Percentiles rank a stretch among this genome's conserved stretches.
phyloP scores from a whole-genome alignment of 192 early-diverging fungal species.

The Glomus cerebriforme region DNA sequence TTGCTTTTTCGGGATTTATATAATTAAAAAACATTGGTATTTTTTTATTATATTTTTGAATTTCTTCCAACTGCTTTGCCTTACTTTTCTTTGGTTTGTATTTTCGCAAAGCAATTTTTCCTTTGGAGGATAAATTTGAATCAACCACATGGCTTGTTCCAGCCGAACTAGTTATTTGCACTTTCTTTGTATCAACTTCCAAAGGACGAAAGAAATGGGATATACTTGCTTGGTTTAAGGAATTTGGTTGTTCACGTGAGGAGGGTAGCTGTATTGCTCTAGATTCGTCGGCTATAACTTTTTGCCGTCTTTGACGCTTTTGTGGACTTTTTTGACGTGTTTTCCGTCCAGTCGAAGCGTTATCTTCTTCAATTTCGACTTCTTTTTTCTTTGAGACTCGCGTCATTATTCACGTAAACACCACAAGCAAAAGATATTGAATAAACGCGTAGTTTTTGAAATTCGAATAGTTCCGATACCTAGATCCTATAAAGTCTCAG shows the following conservation, averaged over 20 bases:
- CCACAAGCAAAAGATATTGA: neutral
- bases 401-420: neutral
- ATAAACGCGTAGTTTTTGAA: too few species aligned
- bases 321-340: neutral
- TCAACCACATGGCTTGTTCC: neutral
- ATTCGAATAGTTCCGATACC: too few species aligned
- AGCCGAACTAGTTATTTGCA: neutral
- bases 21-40: neutral
- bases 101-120: neutral
- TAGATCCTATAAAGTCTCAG: too few species aligned
- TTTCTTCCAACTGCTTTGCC: neutral
- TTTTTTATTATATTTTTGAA: slow-evolving; percentile 1
- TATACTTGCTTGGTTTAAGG: neutral
- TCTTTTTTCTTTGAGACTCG: neutral
- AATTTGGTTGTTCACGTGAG: neutral
- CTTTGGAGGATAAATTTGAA: neutral
- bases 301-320: too few species aligned
- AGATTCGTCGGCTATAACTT: too few species aligned
- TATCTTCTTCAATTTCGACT: neutral
- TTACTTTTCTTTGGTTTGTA: neutral
- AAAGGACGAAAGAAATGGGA: neutral
- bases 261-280: neutral
- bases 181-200: neutral
- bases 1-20: neutral
- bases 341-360: neutral